phyloP scores from a whole-genome alignment of 139 green algal genomes.

The Gonium pectorale region DNA sequence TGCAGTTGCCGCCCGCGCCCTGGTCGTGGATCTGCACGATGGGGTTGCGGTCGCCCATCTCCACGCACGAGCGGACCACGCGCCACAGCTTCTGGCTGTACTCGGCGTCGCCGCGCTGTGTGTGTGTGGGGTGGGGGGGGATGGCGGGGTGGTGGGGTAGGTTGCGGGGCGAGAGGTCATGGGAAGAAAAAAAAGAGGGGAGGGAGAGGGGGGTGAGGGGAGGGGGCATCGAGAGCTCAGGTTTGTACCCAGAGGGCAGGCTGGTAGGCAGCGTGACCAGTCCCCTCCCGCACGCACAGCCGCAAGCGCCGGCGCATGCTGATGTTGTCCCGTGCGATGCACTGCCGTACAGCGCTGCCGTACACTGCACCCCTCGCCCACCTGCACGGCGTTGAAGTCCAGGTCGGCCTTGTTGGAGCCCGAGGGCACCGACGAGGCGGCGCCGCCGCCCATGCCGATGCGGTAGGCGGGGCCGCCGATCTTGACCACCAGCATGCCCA shows the following conservation, averaged over 20 bases:
- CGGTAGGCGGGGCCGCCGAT: conserved; percentile 98
- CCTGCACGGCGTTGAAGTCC: conserved; percentile 98
- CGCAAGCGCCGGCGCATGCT: no score
- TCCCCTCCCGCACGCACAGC: no score
- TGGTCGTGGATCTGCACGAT: conserved; percentile 94
- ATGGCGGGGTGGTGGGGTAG: not conserved
- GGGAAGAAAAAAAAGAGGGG: not conserved
- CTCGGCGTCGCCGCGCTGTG: conserved; percentile 96
- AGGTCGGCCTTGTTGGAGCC: conserved; percentile 89
- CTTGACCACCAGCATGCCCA: conserved; percentile 98
- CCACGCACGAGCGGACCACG: conserved; percentile 96
- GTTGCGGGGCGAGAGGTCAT: not conserved
- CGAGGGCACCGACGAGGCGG: conserved; percentile 86
- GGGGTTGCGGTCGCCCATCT: conserved; percentile 94
- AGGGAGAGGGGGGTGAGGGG: no score
- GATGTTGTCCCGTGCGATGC: no score
- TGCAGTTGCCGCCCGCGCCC: conserved; percentile 99
- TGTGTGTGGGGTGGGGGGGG: no score
- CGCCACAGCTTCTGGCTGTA: conserved; percentile 98
- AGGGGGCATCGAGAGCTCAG: no score
- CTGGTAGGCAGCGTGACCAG: no score
- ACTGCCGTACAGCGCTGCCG: no score
- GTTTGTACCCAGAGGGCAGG: no score
- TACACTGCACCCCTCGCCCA: conserved; percentile 14
- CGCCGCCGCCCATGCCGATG: conserved; percentile 98